Evolutionary conservation across 345 rosid genomes (phyloP), one percentile per base, ranked within the genome.

Genomic region (Eucalyptus cloeziana): DNA sequence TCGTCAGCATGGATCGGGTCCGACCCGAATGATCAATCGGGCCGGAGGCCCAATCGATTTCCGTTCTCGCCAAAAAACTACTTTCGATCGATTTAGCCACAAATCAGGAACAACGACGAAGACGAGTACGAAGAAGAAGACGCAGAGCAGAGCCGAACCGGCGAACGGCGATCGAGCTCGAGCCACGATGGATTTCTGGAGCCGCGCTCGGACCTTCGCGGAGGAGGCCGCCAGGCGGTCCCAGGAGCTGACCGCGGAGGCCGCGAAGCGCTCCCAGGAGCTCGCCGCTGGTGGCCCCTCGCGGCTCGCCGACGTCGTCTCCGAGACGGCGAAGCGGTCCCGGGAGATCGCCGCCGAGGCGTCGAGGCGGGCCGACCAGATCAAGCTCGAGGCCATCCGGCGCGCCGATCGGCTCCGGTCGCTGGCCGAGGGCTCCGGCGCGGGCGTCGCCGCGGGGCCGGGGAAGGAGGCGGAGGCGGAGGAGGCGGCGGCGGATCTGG

Each of bases 191-290:
- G 96, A 94, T 47, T 60, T 93, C 22, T 95, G 94, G 96, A 90
- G 91, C 89, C 94, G 89, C 85, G 96, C 95, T 3, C 92, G 95
- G 64, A 87, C 30, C 90, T 91, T 94, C 88, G 95, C 94, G 33
- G 95, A 91, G 92, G 95, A 95, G 87, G 96, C 95, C 37, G 95
- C 94, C 6, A 93, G 91, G 88, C 94, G 94, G 37, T 93, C 96
- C 49, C 91, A 91, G 91, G 94, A 94, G 90, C 90, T 94, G 88
- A 93, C 94, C 10, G 89, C 76, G 88, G 94, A 91, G 87, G 93
- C 94, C 31, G 90, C 93, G 19, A 90, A 88, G 87, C 92, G 94
- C n/a, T 94, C 94, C 21, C 92, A 91, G 67, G 93, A 93, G 89
- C 90, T 94, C 31, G 69, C 94, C 16, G 88, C 90, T 86, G 94